phyloP scores from a whole-genome alignment of 2,329 filamentous ascomycete genomes.

The Fusarium udum region DNA sequence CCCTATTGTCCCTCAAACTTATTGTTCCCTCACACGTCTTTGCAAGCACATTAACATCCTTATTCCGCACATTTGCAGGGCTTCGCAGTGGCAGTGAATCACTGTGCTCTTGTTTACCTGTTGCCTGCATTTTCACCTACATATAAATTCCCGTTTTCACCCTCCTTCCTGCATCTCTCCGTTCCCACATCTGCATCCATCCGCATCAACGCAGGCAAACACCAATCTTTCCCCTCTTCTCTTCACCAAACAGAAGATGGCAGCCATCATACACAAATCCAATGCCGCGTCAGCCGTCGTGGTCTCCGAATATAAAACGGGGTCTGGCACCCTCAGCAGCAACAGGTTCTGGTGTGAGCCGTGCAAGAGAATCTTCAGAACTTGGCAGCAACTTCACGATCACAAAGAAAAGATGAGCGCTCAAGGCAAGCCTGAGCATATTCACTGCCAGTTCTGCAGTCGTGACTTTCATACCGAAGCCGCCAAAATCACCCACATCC shows the following conservation, averaged over 20 bases:
- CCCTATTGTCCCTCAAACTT: too few species aligned
- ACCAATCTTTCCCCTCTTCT: neutral
- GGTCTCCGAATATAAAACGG: slow-evolving; percentile 23
- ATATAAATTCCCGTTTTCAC: neutral
- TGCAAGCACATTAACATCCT: neutral
- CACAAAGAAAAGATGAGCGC: slow-evolving; percentile 46
- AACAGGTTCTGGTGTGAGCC: slow-evolving; percentile 43
- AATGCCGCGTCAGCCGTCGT: neutral
- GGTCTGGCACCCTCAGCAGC: slow-evolving; percentile 4
- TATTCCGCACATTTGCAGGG: neutral
- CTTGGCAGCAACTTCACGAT: slow-evolving; percentile 37
- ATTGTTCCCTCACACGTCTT: neutral
- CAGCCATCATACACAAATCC: neutral
- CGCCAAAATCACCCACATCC: slow-evolving; percentile 48
- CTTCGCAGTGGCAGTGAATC: neutral
- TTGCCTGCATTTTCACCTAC: neutral
- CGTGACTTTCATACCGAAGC: slow-evolving; percentile 48
- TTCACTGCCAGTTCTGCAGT: slow-evolving; percentile 53
- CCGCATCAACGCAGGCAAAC: neutral
- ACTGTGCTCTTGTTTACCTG: neutral
- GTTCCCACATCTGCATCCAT: neutral
- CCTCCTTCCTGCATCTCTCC: neutral
- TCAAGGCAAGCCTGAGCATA: slow-evolving; percentile 40
- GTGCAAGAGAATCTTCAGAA: slow-evolving; percentile 44
- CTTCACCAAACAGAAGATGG: neutral